Evolutionary conservation across 2,329 filamentous ascomycete genomes (phyloP), one percentile per base, ranked within the genome.

Genomic region (Sclerotinia sclerotiorum): DNA sequence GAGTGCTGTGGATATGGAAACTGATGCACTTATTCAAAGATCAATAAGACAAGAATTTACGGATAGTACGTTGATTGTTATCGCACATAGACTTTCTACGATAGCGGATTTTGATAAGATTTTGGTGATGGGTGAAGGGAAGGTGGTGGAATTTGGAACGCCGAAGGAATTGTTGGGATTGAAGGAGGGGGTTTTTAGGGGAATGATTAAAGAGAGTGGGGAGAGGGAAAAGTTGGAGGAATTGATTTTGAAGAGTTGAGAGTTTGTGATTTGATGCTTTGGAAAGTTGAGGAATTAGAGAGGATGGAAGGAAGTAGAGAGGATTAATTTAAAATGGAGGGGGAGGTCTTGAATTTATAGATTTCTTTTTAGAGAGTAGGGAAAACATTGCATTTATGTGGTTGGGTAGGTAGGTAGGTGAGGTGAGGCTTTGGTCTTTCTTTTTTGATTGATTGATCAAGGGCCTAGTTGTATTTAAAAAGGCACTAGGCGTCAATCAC

Each of bases 51-150:
- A 90, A 74, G 89, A 92, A 76, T 92, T 92, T 71, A 86, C 83
- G 0, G 86, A 86, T 70, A 85, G 85, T 52, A 92, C 90, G 0
- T 80, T 93, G 39, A 79, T 93, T 24, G 90, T 92, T 24, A 93
- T 93, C 76, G 90, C 90, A 27, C 91, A 93, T 75, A 84, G 90
- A 2, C 81, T 93, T 62, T 90, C 88, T 77, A 93, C 90, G 0
- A 91, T 93, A 79, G 89, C 87, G 4, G 90, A 92, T 77, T 92
- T 92, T 75, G 90, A 93, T 77, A 84, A 86, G 70, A 90, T 93
- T 68, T 81, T 93, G 15, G 90, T 93, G 7, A 81, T 93, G 71
- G 86, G 85, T 68, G 89, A 90, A 46, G 90, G 90, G 0, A 79
- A 79, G 55, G 89, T 89, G 0, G 85, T 87, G 21, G 90, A 93